Evolutionary conservation across 2,329 filamentous ascomycete species (phyloP).

Genomic region (Hymenoscyphus repandus): DNA sequence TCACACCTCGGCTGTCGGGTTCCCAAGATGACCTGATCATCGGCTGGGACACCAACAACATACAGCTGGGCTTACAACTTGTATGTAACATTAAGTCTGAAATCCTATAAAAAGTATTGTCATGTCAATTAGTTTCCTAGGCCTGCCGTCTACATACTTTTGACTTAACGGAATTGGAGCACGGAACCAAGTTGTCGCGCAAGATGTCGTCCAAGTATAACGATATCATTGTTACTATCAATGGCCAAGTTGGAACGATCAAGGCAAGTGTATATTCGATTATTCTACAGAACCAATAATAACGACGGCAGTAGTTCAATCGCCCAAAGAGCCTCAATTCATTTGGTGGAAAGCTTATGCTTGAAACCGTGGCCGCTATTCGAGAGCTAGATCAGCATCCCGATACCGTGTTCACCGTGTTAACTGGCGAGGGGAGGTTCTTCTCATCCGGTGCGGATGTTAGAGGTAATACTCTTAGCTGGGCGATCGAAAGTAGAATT

Average conservation of each 20-base stretch:
- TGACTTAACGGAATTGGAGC: neutral
- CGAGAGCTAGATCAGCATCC: conserved; percentile 41
- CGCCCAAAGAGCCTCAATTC: conserved; percentile 43
- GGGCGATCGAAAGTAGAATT: neutral
- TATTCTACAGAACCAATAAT: neutral
- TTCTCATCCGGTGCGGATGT: conserved; percentile 46
- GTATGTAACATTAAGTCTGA: too few relatives aligned
- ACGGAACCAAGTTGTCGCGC: neutral
- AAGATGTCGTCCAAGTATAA: conserved; percentile 26
- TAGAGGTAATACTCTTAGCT: conserved; percentile 28
- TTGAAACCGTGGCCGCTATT: conserved; percentile 38
- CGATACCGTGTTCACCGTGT: conserved; percentile 44
- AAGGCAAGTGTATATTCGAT: conserved; percentile 30
- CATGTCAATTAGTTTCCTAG: neutral
- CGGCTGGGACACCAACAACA: too few relatives aligned
- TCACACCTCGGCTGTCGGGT: too few relatives aligned
- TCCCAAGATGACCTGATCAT: too few relatives aligned
- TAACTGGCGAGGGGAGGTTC: conserved; percentile 45
- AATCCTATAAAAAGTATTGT: too few relatives aligned
- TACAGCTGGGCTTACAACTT: too few relatives aligned
- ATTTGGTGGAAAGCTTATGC: conserved; percentile 41
- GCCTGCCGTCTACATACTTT: neutral
- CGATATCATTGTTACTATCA: conserved; percentile 39
- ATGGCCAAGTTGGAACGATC: conserved; percentile 38
- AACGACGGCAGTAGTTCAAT: conserved; percentile 36